Base-by-base conservation (phyloP, 2,329 filamentous ascomycete species). In the Fusarium sp. region DNA sequence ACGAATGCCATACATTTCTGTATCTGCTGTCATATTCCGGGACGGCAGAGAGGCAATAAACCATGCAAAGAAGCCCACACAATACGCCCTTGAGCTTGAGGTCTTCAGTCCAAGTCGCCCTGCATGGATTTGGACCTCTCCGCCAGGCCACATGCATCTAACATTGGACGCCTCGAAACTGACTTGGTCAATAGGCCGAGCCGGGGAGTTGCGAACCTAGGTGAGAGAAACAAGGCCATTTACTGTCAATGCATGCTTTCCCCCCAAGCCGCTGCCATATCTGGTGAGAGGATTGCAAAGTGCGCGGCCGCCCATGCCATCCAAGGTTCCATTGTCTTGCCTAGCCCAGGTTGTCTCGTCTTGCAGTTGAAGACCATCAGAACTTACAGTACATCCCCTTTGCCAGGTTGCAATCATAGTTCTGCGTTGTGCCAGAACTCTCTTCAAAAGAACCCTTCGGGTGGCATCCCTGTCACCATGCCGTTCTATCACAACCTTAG, bases 361-460 rank as follows among this genome's bases (percentile, higher is more conserved):
- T 50, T 50, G 45, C 45, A 30, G 45, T 27, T 50, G 45, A 30
- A 50, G 25, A 10, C 27, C 48, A 50, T 50, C 45, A n/a, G 45
- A 50, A 30, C 45, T 50, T 27, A 27, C 25, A 30, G 30, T 27
- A 27, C 25, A 30, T 30, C 16, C 45, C 9, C 23, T 57, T 25
- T 9, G 54, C 23, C 48, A n/a, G 45, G 59, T 62, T 43, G 37
- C 20, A 58, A 27, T 71, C 20, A 63, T 43, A 56, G 61, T 45
- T 61, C 62, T 20, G 59, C 59, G 25, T 50, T 37, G 43, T 23
- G 67, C 59, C 30, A 48, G 45, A 66, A 72, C 66, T n/a, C 52
- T 57, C 61, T 41, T 23, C 43, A 70, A 66, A 62, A 62, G 62
- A 75, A 73, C 72, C 69, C 72, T 73, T 71, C 66, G 60, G 37